Evolutionary conservation across 177 flowering plant species (phyloP).

Genomic region (Vitis hybrid): DNA sequence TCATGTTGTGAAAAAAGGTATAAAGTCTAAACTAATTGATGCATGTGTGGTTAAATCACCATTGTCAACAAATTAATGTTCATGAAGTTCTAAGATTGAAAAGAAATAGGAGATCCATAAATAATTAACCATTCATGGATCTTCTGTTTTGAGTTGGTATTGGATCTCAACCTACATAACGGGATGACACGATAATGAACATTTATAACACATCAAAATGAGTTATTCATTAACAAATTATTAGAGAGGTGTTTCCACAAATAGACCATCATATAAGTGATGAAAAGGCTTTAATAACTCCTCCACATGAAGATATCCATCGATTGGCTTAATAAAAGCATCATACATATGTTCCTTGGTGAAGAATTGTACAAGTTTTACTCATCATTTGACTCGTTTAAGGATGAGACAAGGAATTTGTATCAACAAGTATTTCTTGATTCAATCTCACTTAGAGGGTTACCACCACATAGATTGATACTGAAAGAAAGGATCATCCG

Average conservation of each 20-base stretch:
- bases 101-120: conserved; percentile 2
- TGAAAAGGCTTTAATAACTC: neutral
- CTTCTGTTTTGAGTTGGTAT: neutral
- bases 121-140: neutral
- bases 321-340: neutral
- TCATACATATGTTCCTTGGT: neutral
- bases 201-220: neutral
- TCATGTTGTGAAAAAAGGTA: conserved; percentile 6
- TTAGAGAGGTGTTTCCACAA: neutral
- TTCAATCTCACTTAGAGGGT: neutral
- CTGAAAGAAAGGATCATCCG: conserved; percentile 7
- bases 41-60: conserved; percentile 2
- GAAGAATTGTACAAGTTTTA: neutral
- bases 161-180: too few species aligned
- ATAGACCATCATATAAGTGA: neutral
- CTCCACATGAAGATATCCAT: neutral
- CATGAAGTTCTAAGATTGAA: neutral
- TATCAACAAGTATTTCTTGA: neutral
- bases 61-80: neutral
- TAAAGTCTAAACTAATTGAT: neutral
- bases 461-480: conserved; percentile 4
- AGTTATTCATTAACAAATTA: neutral
- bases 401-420: neutral
- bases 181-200: neutral
- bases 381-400: neutral